These are phyloP conservation scores for Lactifluus rugatus DNA, from an alignment of 768 basidiomycete genomes.

Conservation along the genomic window DNA sequence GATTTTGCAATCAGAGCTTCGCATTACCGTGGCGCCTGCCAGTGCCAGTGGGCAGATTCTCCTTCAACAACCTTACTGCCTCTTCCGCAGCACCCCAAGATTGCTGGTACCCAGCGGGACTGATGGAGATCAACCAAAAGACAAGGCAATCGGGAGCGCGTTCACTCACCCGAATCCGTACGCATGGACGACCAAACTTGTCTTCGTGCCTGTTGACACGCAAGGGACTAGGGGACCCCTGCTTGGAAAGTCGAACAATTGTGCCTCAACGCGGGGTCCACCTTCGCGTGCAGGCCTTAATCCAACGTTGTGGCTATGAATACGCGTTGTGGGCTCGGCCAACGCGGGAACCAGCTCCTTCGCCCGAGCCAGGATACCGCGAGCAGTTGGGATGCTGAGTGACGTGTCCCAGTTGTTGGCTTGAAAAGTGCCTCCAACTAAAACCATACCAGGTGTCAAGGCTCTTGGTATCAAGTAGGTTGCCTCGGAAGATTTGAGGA, in stretches of 20 bases:
- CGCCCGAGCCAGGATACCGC: slow-evolving; percentile 39
- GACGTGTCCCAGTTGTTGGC: slow-evolving; percentile 43
- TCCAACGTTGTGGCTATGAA: slow-evolving; percentile 48
- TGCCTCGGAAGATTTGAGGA: slow-evolving; percentile 20
- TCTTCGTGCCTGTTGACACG: slow-evolving; percentile 19
- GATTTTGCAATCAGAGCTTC: background rate
- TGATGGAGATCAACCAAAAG: slow-evolving; percentile 1
- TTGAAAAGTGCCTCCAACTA: slow-evolving; percentile 52
- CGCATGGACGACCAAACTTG: slow-evolving; percentile 40
- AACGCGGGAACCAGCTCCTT: slow-evolving; percentile 31
- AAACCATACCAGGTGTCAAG: slow-evolving; percentile 33
- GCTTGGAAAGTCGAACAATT: slow-evolving; percentile 32
- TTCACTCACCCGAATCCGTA: slow-evolving; percentile 47
- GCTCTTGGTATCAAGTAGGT: slow-evolving; percentile 60
- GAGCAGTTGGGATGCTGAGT: slow-evolving; percentile 32
- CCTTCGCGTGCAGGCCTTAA: slow-evolving; percentile 46
- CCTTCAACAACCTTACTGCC: slow-evolving; percentile 18
- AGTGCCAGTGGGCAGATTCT: slow-evolving; percentile 9
- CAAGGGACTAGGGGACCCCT: slow-evolving; percentile 20
- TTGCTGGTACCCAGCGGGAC: slow-evolving; percentile 25
- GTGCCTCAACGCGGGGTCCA: slow-evolving; percentile 47
- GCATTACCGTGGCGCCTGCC: background rate
- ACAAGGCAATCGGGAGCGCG: slow-evolving; percentile 16
- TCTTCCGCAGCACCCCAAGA: slow-evolving; percentile 26
- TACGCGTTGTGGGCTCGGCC: slow-evolving; percentile 29